Base-by-base conservation (phyloP, 2,329 filamentous ascomycete genomes). In the Plenodomus lindquistii region DNA sequence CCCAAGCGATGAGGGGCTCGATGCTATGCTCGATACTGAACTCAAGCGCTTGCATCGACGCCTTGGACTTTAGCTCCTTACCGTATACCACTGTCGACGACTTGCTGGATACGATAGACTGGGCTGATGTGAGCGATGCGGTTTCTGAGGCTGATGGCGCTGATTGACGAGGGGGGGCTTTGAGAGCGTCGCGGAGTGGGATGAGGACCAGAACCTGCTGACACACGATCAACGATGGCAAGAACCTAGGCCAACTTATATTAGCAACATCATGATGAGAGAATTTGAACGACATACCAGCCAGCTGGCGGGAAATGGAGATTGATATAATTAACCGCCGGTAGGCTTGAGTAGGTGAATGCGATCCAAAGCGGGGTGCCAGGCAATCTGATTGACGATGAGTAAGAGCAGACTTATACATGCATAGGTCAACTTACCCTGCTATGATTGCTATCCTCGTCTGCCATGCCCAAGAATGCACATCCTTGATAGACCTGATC, bases 391-490 rank as follows among this genome's bases (percentile, higher is more conserved):
- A 16, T 44, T 3, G 2, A 21, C n/a, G 5, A 52, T 71, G 36
- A 71, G 61, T 29, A 15, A 18, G 35, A 22, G 47, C 35, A 9
- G 15, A n/a, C 19, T 20, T 31, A 8, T 37, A 19, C 11, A 18
- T 34, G 22, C 27, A 15, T 13, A 15, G n/a, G n/a, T n/a, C n/a
- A 11, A 55, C 60, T 18, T 61, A 71, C 69, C 69, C 69, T 31
- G 69, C 69, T 45, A 72, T 54, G 22, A 72, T 68, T 3, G 69
- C 69, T 8, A 72, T 60, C 43, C 68, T 64, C 10, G 69, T 71
- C 42, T 72, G 69, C 69, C 67, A 71, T n/a, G 67, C 69, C 69
- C 69, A 72, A 10, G 61, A 70, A 36, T 72, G 69, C 7, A 71
- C 66, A 31, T 72, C 69, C 29, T 70, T 60, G 37, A 72, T 64